phyloP scores from a whole-genome alignment of 1,284 basidiomycete genomes.

The Sanghuangporus weigelae region DNA sequence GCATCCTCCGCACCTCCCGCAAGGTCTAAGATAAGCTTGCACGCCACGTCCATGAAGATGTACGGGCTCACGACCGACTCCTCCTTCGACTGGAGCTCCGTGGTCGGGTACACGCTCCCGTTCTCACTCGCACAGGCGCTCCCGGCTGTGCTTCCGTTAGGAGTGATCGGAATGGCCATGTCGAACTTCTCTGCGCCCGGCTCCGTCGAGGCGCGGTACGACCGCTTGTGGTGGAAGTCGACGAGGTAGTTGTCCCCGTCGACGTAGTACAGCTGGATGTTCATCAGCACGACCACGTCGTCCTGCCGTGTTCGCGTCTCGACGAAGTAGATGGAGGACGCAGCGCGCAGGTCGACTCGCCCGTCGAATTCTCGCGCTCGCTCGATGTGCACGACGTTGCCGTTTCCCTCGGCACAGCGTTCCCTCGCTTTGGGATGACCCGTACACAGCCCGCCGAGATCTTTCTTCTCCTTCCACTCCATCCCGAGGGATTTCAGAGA shows the following conservation, averaged over 20 bases:
- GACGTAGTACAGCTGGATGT: slow-evolving; percentile 93
- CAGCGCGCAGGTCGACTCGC: slow-evolving; percentile 58
- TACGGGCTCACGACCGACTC: slow-evolving; percentile 89
- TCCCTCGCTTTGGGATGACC: slow-evolving; percentile 23
- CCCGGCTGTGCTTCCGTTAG: slow-evolving; percentile 23
- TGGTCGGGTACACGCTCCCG: slow-evolving; percentile 34
- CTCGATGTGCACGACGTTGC: slow-evolving; percentile 45
- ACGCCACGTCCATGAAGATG: slow-evolving; percentile 96
- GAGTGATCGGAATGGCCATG: slow-evolving; percentile 42
- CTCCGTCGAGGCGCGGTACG: slow-evolving; percentile 66
- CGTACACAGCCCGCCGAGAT: slow-evolving; percentile 63
- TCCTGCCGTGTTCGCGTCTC: slow-evolving; percentile 89
- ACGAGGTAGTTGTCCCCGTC: slow-evolving; percentile 96
- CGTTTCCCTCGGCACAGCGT: background rate
- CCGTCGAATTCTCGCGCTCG: slow-evolving; percentile 57
- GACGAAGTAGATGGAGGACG: slow-evolving; percentile 83
- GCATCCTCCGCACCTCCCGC: slow-evolving; percentile 53
- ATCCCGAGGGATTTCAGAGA: slow-evolving; percentile 91
- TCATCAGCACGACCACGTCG: slow-evolving; percentile 95
- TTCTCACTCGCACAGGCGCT: slow-evolving; percentile 44
- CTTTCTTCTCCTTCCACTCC: slow-evolving; percentile 91
- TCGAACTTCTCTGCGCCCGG: slow-evolving; percentile 64
- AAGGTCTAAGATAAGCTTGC: slow-evolving; percentile 72
- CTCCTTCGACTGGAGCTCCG: slow-evolving; percentile 35
- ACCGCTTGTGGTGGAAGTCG: slow-evolving; percentile 96